Conservation (phyloP, 371 early-diverging fungal species). For the Capillidium rhysosporum region DNA sequence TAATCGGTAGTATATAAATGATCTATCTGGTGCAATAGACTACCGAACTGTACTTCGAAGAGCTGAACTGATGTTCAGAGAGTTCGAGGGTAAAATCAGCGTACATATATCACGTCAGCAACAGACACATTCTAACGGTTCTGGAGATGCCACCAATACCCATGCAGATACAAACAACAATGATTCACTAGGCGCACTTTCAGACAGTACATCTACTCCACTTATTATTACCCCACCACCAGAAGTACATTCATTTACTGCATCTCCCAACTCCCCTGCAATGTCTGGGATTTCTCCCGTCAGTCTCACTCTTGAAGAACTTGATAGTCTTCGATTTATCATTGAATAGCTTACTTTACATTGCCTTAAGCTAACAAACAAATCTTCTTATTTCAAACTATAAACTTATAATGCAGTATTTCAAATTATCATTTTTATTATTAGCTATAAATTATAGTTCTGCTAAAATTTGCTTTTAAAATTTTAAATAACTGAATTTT, state of each 20-base stretch:
- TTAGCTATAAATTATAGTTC: too few relatives aligned
- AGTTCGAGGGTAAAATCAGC: neutral
- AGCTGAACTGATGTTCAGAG: constrained; percentile 24
- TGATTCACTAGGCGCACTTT: neutral
- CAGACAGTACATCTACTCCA: neutral
- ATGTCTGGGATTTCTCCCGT: neutral
- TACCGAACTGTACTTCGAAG: constrained; percentile 51
- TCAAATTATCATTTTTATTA: too few relatives aligned
- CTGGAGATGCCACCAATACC: neutral
- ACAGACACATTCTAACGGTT: neutral
- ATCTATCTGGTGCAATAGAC: constrained; percentile 52
- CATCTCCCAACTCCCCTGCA: constrained; percentile 2
- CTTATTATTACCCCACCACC: constrained; percentile 3
- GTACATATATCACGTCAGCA: neutral
- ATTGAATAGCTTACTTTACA: neutral
- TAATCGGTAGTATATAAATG: constrained; percentile 56
- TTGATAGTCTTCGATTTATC: neutral
- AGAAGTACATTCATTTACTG: constrained; percentile 5
- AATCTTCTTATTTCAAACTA: too few relatives aligned
- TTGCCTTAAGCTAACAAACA: too few relatives aligned
- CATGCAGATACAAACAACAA: too few relatives aligned
- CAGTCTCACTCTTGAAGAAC: constrained; percentile 1
- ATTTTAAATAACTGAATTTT: too few relatives aligned
- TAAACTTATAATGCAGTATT: too few relatives aligned
- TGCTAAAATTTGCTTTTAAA: too few relatives aligned